Base-by-base conservation (phyloP, 768 basidiomycete genomes). In the Suillus discolor region DNA sequence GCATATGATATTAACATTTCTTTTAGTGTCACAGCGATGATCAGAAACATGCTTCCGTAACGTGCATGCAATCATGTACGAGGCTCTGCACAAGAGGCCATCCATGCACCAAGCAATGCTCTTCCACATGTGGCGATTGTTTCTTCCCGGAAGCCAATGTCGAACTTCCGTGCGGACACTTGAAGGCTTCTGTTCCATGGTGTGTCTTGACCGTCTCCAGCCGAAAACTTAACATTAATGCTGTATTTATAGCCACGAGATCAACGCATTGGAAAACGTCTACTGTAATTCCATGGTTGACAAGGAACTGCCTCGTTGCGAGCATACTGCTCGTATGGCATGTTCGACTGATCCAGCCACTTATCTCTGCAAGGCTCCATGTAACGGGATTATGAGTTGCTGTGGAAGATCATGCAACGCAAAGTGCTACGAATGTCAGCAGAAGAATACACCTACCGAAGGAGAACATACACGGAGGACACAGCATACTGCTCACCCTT, bases 21-120 rank as follows among this genome's bases (percentile, higher is more conserved):
- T 28, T 53, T 41, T 11, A 90, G 85, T 90, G 89, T 64, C 88
- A 90, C 66, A 79, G 83, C 0, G 89, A 89, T 57, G 84, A 88
- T 64, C 81, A 82, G 1, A 79, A 83, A 15, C 89, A 90, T 65
- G 54, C 82, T 18, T 72, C 77, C 44, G 80, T 84, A 13, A 69
- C 72, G 15, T 90, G 90, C 68, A 72, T 71, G 15, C 79, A 84
- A 64, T 74, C 73, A 11, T 90, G 90, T 67, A 75, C 78, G 39
- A 78, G 80, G 36, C 80, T 88, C 6, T 91, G 90, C 67, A 67
- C 77, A 0, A 79, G 84, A 36, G 75, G 77, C 1, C 90, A 91
- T 70, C 89, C 90, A 0, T 92, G 90, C 71, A 65, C 70, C 9
- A 82, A 80, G 45, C 68, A 75, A 15, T 92, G 90, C 71, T 78